These are phyloP conservation scores for Lactuca saligna DNA, from an alignment of 129 eudicot species.

Conservation along the genomic window DNA sequence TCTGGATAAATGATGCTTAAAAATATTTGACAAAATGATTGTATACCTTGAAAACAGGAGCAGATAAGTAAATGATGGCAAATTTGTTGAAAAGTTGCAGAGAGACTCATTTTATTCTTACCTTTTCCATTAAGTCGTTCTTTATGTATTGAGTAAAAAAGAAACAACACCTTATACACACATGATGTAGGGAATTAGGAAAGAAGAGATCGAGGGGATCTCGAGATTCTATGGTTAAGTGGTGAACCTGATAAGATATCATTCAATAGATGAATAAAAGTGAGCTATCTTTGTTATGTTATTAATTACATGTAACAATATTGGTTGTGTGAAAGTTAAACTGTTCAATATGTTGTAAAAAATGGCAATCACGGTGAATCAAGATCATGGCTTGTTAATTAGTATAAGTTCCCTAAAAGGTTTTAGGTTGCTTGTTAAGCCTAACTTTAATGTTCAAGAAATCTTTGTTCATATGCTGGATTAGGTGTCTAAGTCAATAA, in stretches of 20 bases:
- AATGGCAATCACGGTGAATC: conserved; percentile 19
- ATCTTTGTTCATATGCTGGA: no score
- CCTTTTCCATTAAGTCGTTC: no score
- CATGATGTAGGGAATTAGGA: conserved; percentile 62
- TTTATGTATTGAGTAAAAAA: no score
- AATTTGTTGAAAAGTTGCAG: no score
- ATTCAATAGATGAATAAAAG: conserved; percentile 27
- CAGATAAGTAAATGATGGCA: no score
- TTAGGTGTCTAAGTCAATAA: no score
- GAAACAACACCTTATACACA: background rate
- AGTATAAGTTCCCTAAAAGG: background rate
- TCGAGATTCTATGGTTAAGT: conserved; percentile 59
- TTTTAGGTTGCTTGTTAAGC: no score
- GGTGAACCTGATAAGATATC: conserved; percentile 68
- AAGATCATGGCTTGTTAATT: conserved; percentile 34
- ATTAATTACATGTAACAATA: conserved; percentile 8
- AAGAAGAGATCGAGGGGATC: conserved; percentile 62
- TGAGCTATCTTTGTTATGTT: background rate
- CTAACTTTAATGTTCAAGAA: no score
- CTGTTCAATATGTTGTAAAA: conserved; percentile 22
- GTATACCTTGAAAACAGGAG: no score
- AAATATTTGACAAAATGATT: no score
- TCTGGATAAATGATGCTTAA: no score
- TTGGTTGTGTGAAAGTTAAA: background rate
- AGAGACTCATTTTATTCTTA: no score